phyloP scores from a whole-genome alignment of 75 land plant species.

The Larix kaempferi region DNA sequence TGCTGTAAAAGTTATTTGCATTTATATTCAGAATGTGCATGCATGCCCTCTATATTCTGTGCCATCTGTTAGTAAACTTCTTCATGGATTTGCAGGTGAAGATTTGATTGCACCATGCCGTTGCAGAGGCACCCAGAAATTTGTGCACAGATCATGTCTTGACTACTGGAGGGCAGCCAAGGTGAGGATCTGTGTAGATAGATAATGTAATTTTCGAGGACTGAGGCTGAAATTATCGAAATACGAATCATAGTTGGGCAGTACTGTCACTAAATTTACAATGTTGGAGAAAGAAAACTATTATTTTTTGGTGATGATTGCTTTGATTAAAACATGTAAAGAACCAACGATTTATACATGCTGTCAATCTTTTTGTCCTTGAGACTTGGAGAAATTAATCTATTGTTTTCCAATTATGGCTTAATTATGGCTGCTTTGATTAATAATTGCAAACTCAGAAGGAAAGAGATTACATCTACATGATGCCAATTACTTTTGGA shows the following conservation, averaged over 20 bases:
- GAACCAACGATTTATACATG: neutral
- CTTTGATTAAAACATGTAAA: neutral
- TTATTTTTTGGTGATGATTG: neutral
- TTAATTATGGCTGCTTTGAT: too few species aligned
- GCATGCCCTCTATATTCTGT: neutral
- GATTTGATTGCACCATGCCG: constrained; percentile 90
- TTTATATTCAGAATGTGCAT: too few species aligned
- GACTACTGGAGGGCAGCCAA: constrained; percentile 97
- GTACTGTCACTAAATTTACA: neutral
- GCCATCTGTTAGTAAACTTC: neutral
- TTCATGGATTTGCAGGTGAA: constrained; percentile 47
- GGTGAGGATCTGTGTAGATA: constrained; percentile 24
- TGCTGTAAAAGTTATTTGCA: neutral
- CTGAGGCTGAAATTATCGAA: neutral
- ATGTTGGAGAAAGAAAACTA: neutral
- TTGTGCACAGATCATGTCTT: constrained; percentile 92
- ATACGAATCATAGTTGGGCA: neutral
- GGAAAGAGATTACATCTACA: too few species aligned
- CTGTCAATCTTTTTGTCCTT: neutral
- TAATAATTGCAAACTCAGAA: too few species aligned
- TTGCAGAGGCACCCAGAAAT: constrained; percentile 95
- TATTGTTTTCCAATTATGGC: too few species aligned
- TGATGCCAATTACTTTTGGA: neutral
- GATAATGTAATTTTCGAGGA: neutral
- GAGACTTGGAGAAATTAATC: too few species aligned